These are phyloP conservation scores for Penicillium goetzii DNA, from an alignment of 495 filamentous ascomycete species.

Conservation along the genomic window DNA sequence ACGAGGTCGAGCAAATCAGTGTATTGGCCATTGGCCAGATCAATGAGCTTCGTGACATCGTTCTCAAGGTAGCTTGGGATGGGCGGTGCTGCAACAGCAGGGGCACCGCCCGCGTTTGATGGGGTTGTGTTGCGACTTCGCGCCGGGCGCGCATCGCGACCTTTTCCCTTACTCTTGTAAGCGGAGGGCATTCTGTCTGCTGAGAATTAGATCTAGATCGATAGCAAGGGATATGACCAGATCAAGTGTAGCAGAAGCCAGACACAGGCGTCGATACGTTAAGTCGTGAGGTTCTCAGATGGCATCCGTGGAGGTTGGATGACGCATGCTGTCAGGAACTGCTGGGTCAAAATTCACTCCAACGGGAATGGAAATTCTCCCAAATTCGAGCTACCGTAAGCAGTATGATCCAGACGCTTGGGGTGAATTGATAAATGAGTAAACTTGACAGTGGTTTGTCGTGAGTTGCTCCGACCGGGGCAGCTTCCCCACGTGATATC, in stretches of 20 bases:
- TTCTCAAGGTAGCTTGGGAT: constrained; percentile 63
- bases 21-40: constrained; percentile 63
- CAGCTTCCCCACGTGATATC: constrained; percentile 5
- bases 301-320: constrained; percentile 8
- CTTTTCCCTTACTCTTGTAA: constrained; percentile 76
- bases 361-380: not conserved
- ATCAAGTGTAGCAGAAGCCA: not conserved
- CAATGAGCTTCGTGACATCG: constrained; percentile 63
- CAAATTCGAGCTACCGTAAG: not conserved
- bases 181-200: constrained; percentile 48
- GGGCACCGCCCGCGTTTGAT: constrained; percentile 56
- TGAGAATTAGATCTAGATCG: not conserved
- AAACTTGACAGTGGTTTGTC: not conserved
- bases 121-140: constrained; percentile 88
- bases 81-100: constrained; percentile 52
- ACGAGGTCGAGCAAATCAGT: constrained; percentile 73
- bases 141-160: constrained; percentile 68
- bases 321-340: constrained; percentile 20
- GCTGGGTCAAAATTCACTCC: not conserved
- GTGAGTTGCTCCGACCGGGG: not conserved
- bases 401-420: not conserved
- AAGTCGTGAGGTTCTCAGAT: constrained; percentile 16
- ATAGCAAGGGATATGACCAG: not conserved
- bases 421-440: not conserved
- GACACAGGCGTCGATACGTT: constrained; percentile 1